A percentile compares a stretch with the other conserved stretches of the same genome.
phyloP scores from a whole-genome alignment of 768 basidiomycete genomes.

The Pleurotus djamor region DNA sequence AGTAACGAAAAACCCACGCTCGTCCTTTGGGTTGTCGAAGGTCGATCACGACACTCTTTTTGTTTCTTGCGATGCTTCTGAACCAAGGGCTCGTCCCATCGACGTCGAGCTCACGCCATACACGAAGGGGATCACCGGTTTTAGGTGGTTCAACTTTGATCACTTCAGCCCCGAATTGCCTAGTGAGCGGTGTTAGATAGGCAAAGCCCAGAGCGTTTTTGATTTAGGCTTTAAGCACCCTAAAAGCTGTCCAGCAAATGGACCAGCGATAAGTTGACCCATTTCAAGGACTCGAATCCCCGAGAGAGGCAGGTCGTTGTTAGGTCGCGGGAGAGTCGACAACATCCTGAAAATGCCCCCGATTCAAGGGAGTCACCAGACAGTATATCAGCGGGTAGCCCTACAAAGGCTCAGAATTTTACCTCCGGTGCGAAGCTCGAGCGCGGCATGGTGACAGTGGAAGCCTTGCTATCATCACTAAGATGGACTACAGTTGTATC shows the following conservation, averaged over 20 bases:
- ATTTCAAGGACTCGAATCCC: conserved; percentile 67
- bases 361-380: no score
- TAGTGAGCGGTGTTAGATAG: conserved; percentile 14
- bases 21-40: conserved; percentile 56
- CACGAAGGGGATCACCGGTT: conserved; percentile 63
- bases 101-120: conserved; percentile 69
- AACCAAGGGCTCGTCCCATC: conserved; percentile 78
- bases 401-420: no score
- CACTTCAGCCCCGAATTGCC: conserved; percentile 71
- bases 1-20: conserved; percentile 26
- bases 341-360: no score
- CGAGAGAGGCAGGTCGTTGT: conserved; percentile 49
- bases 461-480: no score
- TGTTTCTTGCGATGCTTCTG: conserved; percentile 67
- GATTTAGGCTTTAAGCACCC: conserved; percentile 35
- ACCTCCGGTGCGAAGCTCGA: no score
- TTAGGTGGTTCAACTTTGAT: conserved; percentile 71
- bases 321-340: neutral
- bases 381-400: no score
- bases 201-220: neutral
- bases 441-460: no score
- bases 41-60: conserved; percentile 73
- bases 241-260: conserved; percentile 70
- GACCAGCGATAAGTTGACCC: conserved; percentile 71
- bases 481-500: no score